These are phyloP conservation scores for Aleurites moluccanus DNA, from an alignment of 441 rosid species.

Conservation along the genomic window DNA sequence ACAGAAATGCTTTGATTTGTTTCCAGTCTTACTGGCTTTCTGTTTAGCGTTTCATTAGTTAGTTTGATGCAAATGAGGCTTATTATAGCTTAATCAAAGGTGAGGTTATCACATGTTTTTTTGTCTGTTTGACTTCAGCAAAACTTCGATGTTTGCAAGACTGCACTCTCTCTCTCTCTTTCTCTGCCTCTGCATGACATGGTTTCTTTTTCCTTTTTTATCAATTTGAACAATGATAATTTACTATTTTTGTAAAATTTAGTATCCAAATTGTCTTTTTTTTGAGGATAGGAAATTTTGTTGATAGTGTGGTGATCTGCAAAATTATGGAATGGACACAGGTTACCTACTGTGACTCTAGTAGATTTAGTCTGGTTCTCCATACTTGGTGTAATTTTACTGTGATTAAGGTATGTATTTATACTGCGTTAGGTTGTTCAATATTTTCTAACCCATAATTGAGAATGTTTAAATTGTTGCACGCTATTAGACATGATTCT, in stretches of 20 bases:
- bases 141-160: not conserved
- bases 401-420: no score
- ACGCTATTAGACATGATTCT: not conserved
- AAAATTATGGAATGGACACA: not conserved
- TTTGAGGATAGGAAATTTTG: not conserved
- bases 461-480: not conserved
- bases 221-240: not conserved
- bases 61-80: conserved; percentile 26
- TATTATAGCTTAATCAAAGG: not conserved
- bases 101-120: not conserved
- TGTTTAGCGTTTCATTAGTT: conserved; percentile 26
- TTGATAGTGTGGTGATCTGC: not conserved
- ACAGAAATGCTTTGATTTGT: conserved; percentile 28
- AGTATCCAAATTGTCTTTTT: not conserved
- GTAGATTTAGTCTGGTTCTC: not conserved
- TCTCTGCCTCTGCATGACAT: not conserved
- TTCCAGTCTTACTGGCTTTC: conserved; percentile 22
- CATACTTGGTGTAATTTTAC: not conserved
- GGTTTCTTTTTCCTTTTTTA: not conserved
- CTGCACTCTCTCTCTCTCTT: not conserved
- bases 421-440: not conserved
- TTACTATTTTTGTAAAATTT: not conserved
- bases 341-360: not conserved
- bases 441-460: not conserved
- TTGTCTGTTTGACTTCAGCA: not conserved